A percentile compares a stretch with the other conserved stretches of the same genome.
Evolutionary conservation across 495 filamentous ascomycete species (phyloP).

Genomic region (Aspergillus homomorphus): DNA sequence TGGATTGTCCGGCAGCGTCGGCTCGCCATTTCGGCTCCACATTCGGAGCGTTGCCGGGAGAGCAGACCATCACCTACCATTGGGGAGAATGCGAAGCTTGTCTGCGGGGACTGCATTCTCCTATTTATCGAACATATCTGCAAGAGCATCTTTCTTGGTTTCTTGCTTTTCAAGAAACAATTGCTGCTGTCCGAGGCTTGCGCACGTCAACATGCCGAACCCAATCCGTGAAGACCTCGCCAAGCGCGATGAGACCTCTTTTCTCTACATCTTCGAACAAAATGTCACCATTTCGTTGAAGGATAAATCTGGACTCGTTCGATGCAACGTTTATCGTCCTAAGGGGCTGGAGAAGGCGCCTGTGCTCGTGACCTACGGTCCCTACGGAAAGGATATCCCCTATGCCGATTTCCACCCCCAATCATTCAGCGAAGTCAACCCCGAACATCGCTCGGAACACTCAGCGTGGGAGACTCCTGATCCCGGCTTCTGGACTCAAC

Average conservation of each 20-base stretch:
- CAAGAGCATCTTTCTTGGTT: background rate
- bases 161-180: background rate
- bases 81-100: background rate
- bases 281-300: conserved; percentile 36
- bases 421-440: conserved; percentile 50
- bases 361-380: conserved; percentile 45
- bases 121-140: conserved; percentile 15
- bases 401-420: conserved; percentile 34
- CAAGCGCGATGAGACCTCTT: conserved; percentile 31
- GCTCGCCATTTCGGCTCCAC: conserved; percentile 36
- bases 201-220: conserved; percentile 33
- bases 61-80: background rate
- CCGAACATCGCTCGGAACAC: conserved; percentile 46
- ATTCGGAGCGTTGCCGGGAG: conserved; percentile 13
- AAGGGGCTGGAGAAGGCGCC: conserved; percentile 29
- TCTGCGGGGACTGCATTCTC: background rate
- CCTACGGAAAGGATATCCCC: conserved; percentile 61
- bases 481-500: conserved; percentile 58
- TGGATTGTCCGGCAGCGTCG: conserved; percentile 9
- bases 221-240: conserved; percentile 37
- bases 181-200: background rate
- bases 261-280: conserved; percentile 39
- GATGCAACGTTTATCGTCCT: conserved; percentile 42
- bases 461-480: conserved; percentile 66
- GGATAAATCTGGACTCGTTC: conserved; percentile 33